Conservation (phyloP, 2,329 filamentous ascomycete genomes). For the Aspergillus novoparasiticus region DNA sequence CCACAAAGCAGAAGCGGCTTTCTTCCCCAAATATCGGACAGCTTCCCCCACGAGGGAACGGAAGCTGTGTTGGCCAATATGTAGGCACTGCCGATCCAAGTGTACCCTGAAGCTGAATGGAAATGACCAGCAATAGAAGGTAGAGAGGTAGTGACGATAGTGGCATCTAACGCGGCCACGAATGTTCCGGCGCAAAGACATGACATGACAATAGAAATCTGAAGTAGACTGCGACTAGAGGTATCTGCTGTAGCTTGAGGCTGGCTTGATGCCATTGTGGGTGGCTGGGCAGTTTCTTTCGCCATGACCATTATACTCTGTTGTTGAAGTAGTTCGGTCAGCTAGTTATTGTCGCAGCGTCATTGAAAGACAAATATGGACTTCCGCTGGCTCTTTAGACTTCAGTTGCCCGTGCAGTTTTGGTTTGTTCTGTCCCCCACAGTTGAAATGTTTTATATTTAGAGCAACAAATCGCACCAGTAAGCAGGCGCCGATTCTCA, state of each 20-base stretch:
- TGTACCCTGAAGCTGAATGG: constrained; percentile 66
- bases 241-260: neutral
- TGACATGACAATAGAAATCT: neutral
- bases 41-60: constrained; percentile 66
- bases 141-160: constrained; percentile 60
- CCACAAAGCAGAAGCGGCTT: constrained; percentile 44
- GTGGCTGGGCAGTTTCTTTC: neutral
- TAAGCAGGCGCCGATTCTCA: neutral
- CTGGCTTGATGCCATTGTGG: neutral
- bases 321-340: neutral
- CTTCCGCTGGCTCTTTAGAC: neutral
- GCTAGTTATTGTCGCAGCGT: neutral
- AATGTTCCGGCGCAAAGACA: constrained; percentile 14
- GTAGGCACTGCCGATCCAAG: constrained; percentile 73
- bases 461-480: neutral
- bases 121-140: constrained; percentile 62
- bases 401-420: neutral
- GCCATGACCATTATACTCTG: neutral
- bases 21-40: constrained; percentile 58
- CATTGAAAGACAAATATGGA: neutral
- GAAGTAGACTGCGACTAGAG: neutral
- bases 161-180: constrained; percentile 36
- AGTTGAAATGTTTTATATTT: neutral
- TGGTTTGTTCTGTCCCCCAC: neutral
- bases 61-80: constrained; percentile 66